Conservation (phyloP, 2,329 filamentous ascomycete species). For the Apiospora saccharicola region DNA sequence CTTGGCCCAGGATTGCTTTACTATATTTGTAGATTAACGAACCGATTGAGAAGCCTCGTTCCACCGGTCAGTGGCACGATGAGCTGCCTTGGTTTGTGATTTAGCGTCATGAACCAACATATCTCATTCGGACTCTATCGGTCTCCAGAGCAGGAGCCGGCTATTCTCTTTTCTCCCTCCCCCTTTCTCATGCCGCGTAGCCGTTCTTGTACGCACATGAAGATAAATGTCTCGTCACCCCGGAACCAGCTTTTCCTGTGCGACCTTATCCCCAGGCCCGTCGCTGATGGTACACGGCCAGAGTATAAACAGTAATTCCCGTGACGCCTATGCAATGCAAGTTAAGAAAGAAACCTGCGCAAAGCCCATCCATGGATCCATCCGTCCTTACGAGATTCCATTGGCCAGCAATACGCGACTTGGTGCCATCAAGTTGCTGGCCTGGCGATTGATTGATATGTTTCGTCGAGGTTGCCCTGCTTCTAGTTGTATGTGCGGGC, state of each 20-base stretch:
- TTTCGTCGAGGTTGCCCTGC: neutral
- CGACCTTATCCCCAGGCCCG: slow-evolving; percentile 31
- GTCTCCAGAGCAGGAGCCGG: slow-evolving; percentile 21
- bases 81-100: slow-evolving; percentile 16
- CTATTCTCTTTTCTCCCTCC: slow-evolving; percentile 1
- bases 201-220: slow-evolving; percentile 23
- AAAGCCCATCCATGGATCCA: slow-evolving; percentile 25
- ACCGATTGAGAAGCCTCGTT: slow-evolving; percentile 17
- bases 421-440: slow-evolving; percentile 18
- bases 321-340: slow-evolving; percentile 50
- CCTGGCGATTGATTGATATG: slow-evolving; percentile 13
- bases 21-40: slow-evolving; percentile 20
- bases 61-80: slow-evolving; percentile 5
- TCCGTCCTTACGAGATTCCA: slow-evolving; percentile 18
- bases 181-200: slow-evolving; percentile 1
- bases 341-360: slow-evolving; percentile 42
- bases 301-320: slow-evolving; percentile 34
- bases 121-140: slow-evolving; percentile 18
- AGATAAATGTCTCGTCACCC: slow-evolving; percentile 25
- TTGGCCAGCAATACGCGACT: slow-evolving; percentile 6
- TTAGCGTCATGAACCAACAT: slow-evolving; percentile 20
- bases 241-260: slow-evolving; percentile 29
- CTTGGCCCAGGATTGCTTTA: slow-evolving; percentile 7
- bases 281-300: slow-evolving; percentile 30
- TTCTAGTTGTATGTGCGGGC: slow-evolving; percentile 84